phyloP scores from a whole-genome alignment of 2,329 filamentous ascomycete species.

The Arthrobotrys iridis region DNA sequence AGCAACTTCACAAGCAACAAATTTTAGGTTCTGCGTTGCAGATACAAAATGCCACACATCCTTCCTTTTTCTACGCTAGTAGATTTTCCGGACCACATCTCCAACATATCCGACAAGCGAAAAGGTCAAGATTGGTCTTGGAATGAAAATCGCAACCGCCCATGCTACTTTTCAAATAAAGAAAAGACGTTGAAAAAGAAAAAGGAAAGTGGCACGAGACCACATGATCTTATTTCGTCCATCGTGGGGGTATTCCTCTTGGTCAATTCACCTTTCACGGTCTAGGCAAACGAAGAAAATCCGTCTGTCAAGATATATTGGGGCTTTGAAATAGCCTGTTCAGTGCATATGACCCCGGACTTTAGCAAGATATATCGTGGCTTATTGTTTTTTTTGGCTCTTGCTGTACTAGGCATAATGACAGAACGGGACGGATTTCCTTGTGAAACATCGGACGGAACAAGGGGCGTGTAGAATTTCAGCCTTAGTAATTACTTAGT shows the following conservation, averaged over 20 bases:
- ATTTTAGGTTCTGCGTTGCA: slow-evolving; percentile 23
- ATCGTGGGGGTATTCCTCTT: slow-evolving; percentile 9
- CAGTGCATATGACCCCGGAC: slow-evolving; percentile 39
- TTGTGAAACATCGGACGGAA: slow-evolving; percentile 45
- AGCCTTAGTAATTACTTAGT: neutral
- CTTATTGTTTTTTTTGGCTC: neutral
- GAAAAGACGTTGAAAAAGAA: slow-evolving; percentile 8
- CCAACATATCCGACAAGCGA: slow-evolving; percentile 46
- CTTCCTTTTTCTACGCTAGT: slow-evolving; percentile 32
- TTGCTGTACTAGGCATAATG: neutral
- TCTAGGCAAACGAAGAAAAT: neutral
- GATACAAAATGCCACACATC: slow-evolving; percentile 41
- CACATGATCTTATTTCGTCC: slow-evolving; percentile 29
- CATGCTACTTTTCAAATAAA: neutral
- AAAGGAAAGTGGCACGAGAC: slow-evolving; percentile 22
- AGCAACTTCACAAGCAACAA: neutral
- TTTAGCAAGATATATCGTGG: slow-evolving; percentile 36
- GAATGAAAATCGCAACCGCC: slow-evolving; percentile 1
- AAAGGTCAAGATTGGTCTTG: neutral
- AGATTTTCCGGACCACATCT: slow-evolving; percentile 54
- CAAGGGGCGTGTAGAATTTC: slow-evolving; percentile 5
- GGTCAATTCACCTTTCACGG: neutral
- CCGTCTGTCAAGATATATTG: slow-evolving; percentile 10
- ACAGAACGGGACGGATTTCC: slow-evolving; percentile 35
- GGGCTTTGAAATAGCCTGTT: slow-evolving; percentile 43